These are phyloP conservation scores for Ganoderma leucocontextum DNA, from an alignment of 1,284 basidiomycete genomes.

Conservation along the genomic window DNA sequence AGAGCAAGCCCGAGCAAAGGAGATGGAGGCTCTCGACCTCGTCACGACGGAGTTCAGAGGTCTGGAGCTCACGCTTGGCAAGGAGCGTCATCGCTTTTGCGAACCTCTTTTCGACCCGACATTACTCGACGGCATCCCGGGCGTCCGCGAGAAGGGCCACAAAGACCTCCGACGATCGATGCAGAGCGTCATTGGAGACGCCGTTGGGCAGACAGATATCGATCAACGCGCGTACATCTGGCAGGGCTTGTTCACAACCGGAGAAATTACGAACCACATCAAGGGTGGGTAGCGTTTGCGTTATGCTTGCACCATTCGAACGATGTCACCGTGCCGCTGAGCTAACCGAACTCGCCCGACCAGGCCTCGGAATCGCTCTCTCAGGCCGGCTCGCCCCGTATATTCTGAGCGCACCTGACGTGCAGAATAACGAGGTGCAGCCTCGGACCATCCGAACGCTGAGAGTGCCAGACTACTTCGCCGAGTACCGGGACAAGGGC, in stretches of 20 bases:
- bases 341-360: conserved; percentile 11
- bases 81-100: conserved; percentile 89
- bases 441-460: conserved; percentile 72
- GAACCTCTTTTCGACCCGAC: conserved; percentile 88
- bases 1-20: conserved; percentile 79
- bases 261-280: conserved; percentile 79
- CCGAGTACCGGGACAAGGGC: conserved; percentile 87
- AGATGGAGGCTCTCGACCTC: conserved; percentile 85
- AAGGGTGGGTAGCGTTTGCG: conserved; percentile 63
- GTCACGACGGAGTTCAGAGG: conserved; percentile 77
- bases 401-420: conserved; percentile 70
- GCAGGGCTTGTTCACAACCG: conserved; percentile 86
- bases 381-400: conserved; percentile 80
- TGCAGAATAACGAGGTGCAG: conserved; percentile 75
- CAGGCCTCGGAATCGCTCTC: conserved; percentile 76
- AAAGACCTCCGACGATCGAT: conserved; percentile 52
- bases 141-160: conserved; percentile 29
- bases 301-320: conserved; percentile 10
- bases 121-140: conserved; percentile 51
- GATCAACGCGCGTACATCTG: conserved; percentile 79
- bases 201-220: conserved; percentile 65
- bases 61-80: conserved; percentile 80
- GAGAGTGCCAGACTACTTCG: conserved; percentile 91
- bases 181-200: conserved; percentile 70
- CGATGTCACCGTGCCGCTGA: not conserved